phyloP scores from a whole-genome alignment of 257 asterid species.

The Nicotiana undulata region DNA sequence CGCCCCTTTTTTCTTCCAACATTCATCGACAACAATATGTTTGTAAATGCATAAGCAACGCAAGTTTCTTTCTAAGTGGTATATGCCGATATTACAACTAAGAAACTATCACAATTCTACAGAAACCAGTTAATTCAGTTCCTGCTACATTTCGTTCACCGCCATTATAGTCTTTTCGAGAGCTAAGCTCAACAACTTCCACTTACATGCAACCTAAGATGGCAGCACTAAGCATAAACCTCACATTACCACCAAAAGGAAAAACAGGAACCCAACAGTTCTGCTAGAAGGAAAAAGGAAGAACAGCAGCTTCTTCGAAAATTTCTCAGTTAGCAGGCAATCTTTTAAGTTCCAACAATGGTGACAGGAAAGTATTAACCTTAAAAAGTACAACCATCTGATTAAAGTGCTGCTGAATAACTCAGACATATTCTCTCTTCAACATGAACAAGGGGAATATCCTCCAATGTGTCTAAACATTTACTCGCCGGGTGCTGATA shows the following conservation, averaged over 20 bases:
- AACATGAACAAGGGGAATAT: conserved; percentile 5
- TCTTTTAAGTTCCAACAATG: not conserved
- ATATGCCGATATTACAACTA: not conserved
- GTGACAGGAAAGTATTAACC: not conserved
- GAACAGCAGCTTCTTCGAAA: not conserved
- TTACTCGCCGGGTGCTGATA: conserved; percentile 90
- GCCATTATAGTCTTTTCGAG: not conserved
- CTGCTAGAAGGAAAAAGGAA: not conserved
- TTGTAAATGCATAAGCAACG: not conserved
- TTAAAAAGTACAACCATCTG: conserved; percentile 5
- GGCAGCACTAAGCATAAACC: not conserved
- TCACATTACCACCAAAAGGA: not conserved
- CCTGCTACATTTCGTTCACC: not conserved
- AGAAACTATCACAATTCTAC: not conserved
- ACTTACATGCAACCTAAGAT: not conserved
- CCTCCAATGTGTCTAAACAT: not conserved
- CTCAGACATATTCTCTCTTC: not conserved
- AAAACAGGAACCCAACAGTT: not conserved
- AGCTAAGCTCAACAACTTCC: not conserved
- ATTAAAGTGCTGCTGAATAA: not conserved
- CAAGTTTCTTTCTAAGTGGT: not conserved
- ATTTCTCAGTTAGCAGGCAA: not conserved
- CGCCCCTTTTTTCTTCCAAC: not conserved
- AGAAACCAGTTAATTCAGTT: not conserved
- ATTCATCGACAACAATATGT: not conserved